Conservation (phyloP, 2,329 filamentous ascomycete species). For the Capronia coronata region DNA sequence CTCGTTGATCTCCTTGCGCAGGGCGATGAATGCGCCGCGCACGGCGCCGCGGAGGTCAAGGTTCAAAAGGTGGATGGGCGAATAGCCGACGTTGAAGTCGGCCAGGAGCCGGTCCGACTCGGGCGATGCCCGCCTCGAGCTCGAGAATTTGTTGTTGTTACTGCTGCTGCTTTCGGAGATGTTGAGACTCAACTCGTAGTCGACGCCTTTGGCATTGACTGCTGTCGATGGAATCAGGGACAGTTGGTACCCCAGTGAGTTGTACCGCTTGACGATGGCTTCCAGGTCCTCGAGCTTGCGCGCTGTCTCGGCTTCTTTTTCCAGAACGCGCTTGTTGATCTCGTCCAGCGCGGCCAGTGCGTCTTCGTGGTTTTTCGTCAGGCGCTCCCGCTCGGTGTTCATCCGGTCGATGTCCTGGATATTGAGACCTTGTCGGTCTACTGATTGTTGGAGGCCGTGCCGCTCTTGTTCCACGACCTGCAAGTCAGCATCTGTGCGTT, state of each 20-base stretch:
- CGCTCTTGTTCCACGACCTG: constrained; percentile 77
- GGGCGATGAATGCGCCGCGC: constrained; percentile 66
- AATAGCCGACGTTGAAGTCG: constrained; percentile 78
- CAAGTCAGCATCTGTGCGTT: constrained; percentile 68
- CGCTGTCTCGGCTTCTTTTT: constrained; percentile 83
- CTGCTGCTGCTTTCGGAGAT: too few species aligned
- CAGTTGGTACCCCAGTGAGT: constrained; percentile 88
- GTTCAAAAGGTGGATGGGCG: constrained; percentile 80
- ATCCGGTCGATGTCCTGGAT: constrained; percentile 99
- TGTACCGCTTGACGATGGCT: constrained; percentile 80
- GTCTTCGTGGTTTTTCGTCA: constrained; percentile 81
- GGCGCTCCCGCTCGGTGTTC: constrained; percentile 86
- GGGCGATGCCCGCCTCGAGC: constrained; percentile 33
- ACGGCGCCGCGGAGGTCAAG: constrained; percentile 78
- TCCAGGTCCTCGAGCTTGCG: constrained; percentile 88
- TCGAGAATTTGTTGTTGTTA: constrained; percentile 44
- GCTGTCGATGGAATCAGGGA: constrained; percentile 81
- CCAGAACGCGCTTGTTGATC: constrained; percentile 70
- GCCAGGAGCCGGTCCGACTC: constrained; percentile 72
- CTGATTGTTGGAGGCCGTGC: constrained; percentile 68
- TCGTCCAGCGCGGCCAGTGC: constrained; percentile 74
- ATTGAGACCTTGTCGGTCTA: constrained; percentile 89
- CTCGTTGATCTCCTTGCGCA: constrained; percentile 90
- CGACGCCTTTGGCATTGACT: constrained; percentile 72
- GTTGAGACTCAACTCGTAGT: constrained; percentile 80